Percentiles rank a stretch among this genome's conserved stretches.
These are phyloP conservation scores for Quercus aquifolioides DNA, from an alignment of 306 rosid species.

Conservation along the genomic window DNA sequence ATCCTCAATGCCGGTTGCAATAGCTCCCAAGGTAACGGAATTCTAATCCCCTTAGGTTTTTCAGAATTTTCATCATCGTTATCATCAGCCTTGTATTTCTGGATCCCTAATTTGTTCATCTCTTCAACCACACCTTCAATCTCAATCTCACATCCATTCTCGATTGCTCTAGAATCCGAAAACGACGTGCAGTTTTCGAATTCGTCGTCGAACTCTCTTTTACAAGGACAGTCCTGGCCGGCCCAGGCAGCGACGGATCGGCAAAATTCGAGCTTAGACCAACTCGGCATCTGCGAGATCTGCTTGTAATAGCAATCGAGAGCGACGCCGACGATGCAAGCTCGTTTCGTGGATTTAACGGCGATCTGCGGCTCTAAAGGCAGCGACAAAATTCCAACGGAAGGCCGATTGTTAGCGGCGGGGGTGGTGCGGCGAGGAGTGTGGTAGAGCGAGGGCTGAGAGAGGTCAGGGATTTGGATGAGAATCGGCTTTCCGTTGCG, in stretches of 20 bases:
- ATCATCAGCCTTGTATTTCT: background rate
- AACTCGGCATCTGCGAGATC: constrained; percentile 94
- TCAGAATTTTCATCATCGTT: constrained; percentile 2
- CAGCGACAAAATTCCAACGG: constrained; percentile 62
- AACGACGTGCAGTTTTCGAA: constrained; percentile 24
- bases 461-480: constrained; percentile 82
- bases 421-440: constrained; percentile 25
- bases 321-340: constrained; percentile 73
- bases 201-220: constrained; percentile 35
- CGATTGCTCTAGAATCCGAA: constrained; percentile 24
- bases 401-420: constrained; percentile 25
- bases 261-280: constrained; percentile 90
- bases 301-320: constrained; percentile 80
- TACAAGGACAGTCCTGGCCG: constrained; percentile 78
- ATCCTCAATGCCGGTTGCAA: constrained; percentile 81
- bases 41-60: constrained; percentile 46
- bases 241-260: constrained; percentile 72
- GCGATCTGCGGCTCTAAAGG: constrained; percentile 81
- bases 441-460: constrained; percentile 85
- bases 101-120: constrained; percentile 47
- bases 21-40: constrained; percentile 96
- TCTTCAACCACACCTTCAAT: constrained; percentile 41
- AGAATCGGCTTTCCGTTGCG: constrained; percentile 78
- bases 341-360: constrained; percentile 86
- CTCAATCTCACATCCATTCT: constrained; percentile 25